These are phyloP conservation scores for Candida pseudoviswanathii DNA, from an alignment of 1,139 yeast genomes.

Conservation along the genomic window DNA sequence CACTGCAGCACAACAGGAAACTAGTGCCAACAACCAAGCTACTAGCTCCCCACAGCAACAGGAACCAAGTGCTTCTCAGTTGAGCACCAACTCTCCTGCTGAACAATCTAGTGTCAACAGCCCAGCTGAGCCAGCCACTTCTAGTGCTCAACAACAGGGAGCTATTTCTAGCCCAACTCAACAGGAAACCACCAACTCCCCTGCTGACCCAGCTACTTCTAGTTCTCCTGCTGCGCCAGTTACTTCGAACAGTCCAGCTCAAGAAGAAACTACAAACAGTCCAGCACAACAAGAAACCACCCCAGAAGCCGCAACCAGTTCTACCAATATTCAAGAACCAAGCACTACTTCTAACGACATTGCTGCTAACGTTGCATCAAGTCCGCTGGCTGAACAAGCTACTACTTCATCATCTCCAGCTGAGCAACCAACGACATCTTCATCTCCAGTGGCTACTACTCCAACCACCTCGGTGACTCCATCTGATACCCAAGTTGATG, in stretches of 20 bases:
- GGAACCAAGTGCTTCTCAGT: background rate
- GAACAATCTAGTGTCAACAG: background rate
- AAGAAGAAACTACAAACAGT: background rate
- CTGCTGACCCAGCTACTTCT: slow-evolving; percentile 1
- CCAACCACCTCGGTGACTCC: slow-evolving; percentile 4
- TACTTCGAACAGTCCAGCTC: slow-evolving; percentile 1
- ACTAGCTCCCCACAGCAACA: slow-evolving; percentile 7
- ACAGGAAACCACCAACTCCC: background rate
- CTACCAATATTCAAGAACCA: background rate
- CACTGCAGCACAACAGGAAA: too few species aligned
- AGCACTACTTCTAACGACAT: background rate
- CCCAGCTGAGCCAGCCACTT: slow-evolving; percentile 1
- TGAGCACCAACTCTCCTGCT: slow-evolving; percentile 7
- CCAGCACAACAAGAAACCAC: background rate
- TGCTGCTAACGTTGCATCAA: background rate
- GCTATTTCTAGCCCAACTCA: background rate
- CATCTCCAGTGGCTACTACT: background rate
- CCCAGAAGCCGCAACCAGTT: background rate
- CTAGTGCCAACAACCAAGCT: too few species aligned
- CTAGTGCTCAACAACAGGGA: background rate
- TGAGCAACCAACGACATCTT: slow-evolving; percentile 3
- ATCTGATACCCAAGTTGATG: background rate
- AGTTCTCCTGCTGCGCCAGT: background rate
- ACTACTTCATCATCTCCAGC: slow-evolving; percentile 3
- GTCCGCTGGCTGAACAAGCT: slow-evolving; percentile 1